A percentile compares a stretch with the other conserved stretches of the same genome.
phyloP scores from a whole-genome alignment of 192 early-diverging fungal species.

The Backusella westeae region DNA sequence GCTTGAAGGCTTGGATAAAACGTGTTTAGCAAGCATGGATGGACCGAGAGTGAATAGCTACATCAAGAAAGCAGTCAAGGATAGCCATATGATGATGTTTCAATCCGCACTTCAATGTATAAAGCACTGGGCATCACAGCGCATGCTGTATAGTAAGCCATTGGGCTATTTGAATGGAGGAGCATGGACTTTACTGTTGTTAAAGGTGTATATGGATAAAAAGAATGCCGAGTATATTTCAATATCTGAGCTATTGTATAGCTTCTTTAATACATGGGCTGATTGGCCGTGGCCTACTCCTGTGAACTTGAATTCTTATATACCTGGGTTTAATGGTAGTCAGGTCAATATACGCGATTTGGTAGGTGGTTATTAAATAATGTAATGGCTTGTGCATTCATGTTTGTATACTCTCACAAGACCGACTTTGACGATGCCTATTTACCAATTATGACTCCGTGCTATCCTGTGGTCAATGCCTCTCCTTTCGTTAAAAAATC shows the following conservation, averaged over 20 bases:
- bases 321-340: constrained; percentile 12
- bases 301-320: constrained; percentile 9
- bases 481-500: constrained; percentile 24
- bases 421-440: constrained; percentile 15
- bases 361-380: not conserved
- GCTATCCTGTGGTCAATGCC: constrained; percentile 26
- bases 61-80: constrained; percentile 5
- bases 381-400: not conserved
- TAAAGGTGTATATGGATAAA: constrained; percentile 18
- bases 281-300: constrained; percentile 30
- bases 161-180: constrained; percentile 34
- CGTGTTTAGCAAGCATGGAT: constrained; percentile 27
- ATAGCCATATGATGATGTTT: not conserved
- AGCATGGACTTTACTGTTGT: constrained; percentile 27
- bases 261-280: constrained; percentile 27
- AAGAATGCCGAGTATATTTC: not conserved
- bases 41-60: constrained; percentile 28
- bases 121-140: constrained; percentile 32
- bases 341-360: not conserved
- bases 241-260: not conserved
- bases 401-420: not conserved
- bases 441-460: constrained; percentile 33
- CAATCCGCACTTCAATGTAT: constrained; percentile 15
- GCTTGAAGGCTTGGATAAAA: constrained; percentile 16
- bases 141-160: constrained; percentile 27